phyloP scores from a whole-genome alignment of 257 asterid species.

The Petunia axillaris region DNA sequence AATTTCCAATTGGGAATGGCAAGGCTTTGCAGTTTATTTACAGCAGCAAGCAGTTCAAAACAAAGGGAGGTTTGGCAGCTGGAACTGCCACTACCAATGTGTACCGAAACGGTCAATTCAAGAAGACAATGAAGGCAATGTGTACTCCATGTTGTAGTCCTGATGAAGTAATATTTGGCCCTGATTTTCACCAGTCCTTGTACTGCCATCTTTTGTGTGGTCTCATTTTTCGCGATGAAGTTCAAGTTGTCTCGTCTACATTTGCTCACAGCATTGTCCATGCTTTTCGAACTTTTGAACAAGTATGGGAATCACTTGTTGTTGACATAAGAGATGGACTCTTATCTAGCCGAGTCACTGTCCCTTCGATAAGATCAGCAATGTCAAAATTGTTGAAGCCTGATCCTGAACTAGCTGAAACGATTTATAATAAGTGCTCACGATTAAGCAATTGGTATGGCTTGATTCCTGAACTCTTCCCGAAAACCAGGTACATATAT shows the following conservation, averaged over 20 bases:
- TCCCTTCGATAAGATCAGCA: constrained; percentile 28
- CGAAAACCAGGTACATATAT: constrained; percentile 43
- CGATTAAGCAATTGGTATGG: constrained; percentile 38
- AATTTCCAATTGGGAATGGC: constrained; percentile 64
- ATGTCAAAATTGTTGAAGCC: constrained; percentile 38
- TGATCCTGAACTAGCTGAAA: constrained; percentile 38
- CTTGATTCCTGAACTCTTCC: constrained; percentile 45
- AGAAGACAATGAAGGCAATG: constrained; percentile 75
- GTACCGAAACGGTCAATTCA: constrained; percentile 62
- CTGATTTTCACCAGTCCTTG: constrained; percentile 42
- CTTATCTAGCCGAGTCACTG: constrained; percentile 30
- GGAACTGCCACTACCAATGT: constrained; percentile 84
- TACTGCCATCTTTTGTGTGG: constrained; percentile 54
- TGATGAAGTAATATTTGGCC: not conserved
- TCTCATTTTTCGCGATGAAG: constrained; percentile 40
- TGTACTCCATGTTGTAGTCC: constrained; percentile 46
- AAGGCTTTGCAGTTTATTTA: constrained; percentile 83
- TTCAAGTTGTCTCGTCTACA: constrained; percentile 44
- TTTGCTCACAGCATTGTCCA: constrained; percentile 51
- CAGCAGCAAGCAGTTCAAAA: constrained; percentile 76
- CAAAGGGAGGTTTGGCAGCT: constrained; percentile 85
- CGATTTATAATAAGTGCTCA: constrained; percentile 33
- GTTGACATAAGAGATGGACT: constrained; percentile 44
- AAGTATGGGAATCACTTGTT: constrained; percentile 39
- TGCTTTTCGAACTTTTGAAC: constrained; percentile 45